Conservation (phyloP, 371 early-diverging fungal genomes). For the Circinella umbellata region DNA sequence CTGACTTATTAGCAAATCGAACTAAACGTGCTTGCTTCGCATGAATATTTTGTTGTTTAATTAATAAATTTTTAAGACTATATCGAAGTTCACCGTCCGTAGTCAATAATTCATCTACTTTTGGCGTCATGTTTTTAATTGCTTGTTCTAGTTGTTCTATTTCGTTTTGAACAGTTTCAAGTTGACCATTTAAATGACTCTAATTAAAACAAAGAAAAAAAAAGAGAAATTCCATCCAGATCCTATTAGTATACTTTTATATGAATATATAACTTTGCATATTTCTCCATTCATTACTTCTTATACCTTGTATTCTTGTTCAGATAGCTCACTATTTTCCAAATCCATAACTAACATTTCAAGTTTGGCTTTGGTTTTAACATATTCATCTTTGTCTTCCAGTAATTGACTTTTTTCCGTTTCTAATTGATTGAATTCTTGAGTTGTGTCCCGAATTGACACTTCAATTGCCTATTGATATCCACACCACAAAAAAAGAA, state of each 20-base stretch:
- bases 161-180: constrained; percentile 55
- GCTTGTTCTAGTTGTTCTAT: constrained; percentile 61
- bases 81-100: constrained; percentile 35
- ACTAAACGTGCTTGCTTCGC: constrained; percentile 85
- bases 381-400: constrained; percentile 58
- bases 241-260: no score
- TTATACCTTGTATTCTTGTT: constrained; percentile 48
- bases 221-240: no score
- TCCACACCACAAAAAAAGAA: no score
- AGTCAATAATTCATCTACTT: constrained; percentile 51
- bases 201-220: constrained; percentile 6
- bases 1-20: constrained; percentile 70
- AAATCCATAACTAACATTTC: constrained; percentile 62
- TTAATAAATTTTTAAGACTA: constrained; percentile 36
- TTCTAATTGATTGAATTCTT: constrained; percentile 51
- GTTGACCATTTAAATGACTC: constrained; percentile 45
- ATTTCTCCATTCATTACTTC: background rate
- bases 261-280: no score
- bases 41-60: constrained; percentile 65
- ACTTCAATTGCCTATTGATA: constrained; percentile 33
- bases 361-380: constrained; percentile 61
- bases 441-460: constrained; percentile 47
- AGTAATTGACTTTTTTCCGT: constrained; percentile 63
- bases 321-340: constrained; percentile 51
- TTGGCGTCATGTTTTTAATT: constrained; percentile 57